Evolutionary conservation across 2,329 filamentous ascomycete species (phyloP).

Genomic region (Aureobasidium musti): DNA sequence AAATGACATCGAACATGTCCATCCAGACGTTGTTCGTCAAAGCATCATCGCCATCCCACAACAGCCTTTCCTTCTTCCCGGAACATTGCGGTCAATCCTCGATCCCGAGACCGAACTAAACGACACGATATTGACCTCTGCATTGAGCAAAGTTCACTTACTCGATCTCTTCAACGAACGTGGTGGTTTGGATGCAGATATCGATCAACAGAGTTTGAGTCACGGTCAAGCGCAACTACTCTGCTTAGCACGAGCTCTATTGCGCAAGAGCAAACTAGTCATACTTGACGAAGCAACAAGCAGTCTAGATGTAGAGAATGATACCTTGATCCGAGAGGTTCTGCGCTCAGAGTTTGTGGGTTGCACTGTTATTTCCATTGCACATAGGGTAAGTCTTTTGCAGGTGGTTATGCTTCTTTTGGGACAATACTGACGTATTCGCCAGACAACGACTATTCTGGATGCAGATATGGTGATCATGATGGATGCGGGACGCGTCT

Average conservation of each 20-base stretch:
- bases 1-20: slow-evolving; percentile 36
- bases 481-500: slow-evolving; percentile 4
- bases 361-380: slow-evolving; percentile 62
- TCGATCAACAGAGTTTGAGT: slow-evolving; percentile 42
- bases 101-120: slow-evolving; percentile 29
- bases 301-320: slow-evolving; percentile 18
- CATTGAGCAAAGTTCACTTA: slow-evolving; percentile 51
- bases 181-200: slow-evolving; percentile 45
- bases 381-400: slow-evolving; percentile 51
- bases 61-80: slow-evolving; percentile 54
- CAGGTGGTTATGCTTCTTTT: neutral
- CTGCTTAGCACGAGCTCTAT: slow-evolving; percentile 51
- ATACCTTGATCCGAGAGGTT: slow-evolving; percentile 7
- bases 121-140: slow-evolving; percentile 46
- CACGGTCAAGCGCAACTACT: slow-evolving; percentile 56
- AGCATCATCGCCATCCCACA: slow-evolving; percentile 52
- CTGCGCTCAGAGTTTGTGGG: slow-evolving; percentile 48
- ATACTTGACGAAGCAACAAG: slow-evolving; percentile 41
- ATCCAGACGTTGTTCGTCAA: slow-evolving; percentile 43
- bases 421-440: neutral
- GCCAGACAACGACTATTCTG: neutral
- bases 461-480: neutral
- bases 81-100: slow-evolving; percentile 44
- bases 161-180: slow-evolving; percentile 31
- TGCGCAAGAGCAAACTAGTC: slow-evolving; percentile 47